Base-by-base conservation (phyloP, 768 basidiomycete genomes). In the Dendrothele bispora region DNA sequence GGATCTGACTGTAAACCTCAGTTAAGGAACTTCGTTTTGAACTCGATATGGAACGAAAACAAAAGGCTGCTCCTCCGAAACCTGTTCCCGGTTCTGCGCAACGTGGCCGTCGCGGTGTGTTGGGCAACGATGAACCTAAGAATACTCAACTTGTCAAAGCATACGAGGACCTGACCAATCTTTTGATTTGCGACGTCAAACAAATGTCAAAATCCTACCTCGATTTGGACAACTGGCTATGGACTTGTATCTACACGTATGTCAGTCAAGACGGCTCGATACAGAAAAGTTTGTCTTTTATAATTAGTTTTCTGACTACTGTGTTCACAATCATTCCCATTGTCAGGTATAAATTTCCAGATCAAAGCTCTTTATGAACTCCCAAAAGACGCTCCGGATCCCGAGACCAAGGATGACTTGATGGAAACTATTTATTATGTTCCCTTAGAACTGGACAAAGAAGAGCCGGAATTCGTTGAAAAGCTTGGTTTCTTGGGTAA, bases 151-250 rank as follows among this genome's bases (percentile, higher is more conserved):
- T 85, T 35, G 75, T 92, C 55, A 74, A 73, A 42, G 79, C 95
- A 51, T 95, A 95, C 61, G 91, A 94, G 63, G 91, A 94, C 57
- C 65, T 91, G 53, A 91, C 90, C 1, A 90, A 92, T 56, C 68
- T 95, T 20, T 72, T 90, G 30, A 75, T 95, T 20, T 72, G 79
- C 3, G 78, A 72, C 27, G 74, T 90, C 61, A 84, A 82, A 53
- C 50, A 61, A 12, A 58, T 64, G 34, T 53, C 60, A 10, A 62
- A 66, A 24, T 39, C 46, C 24, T 67, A 70, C 43, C 62, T 74
- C 15, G 69, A 75, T 28, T 55, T 75, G 7, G 85, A 89, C 15
- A 82, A 90, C 47, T 75, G 81, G 68, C 64, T 71, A 12, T 75
- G 84, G 51, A 77, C 69, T 5, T 95, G 91, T 61, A 64, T 89